Percentiles rank a stretch among this genome's conserved stretches.
phyloP scores from a whole-genome alignment of 2,329 filamentous ascomycete genomes.

The Metarhizium guizhouense region DNA sequence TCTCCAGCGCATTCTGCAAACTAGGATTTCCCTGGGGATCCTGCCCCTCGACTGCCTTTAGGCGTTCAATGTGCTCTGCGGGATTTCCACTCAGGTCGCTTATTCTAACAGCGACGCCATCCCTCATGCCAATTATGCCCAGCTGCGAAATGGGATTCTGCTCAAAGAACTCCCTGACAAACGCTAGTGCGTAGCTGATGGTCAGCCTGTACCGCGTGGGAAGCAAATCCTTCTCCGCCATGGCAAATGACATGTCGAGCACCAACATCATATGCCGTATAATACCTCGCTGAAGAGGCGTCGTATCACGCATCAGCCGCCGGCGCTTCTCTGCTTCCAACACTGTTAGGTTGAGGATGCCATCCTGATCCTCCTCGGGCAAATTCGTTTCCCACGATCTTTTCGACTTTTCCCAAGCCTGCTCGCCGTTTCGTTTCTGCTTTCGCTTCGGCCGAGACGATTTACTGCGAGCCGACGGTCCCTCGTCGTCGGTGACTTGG shows the following conservation, averaged over 20 bases:
- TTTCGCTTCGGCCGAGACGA: constrained; percentile 19
- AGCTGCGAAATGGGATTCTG: constrained; percentile 98
- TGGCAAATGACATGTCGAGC: constrained; percentile 85
- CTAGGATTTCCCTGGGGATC: constrained; percentile 69
- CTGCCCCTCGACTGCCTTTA: constrained; percentile 56
- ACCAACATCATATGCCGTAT: constrained; percentile 93
- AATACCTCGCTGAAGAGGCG: constrained; percentile 89
- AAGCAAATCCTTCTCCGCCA: constrained; percentile 90
- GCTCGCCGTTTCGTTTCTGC: constrained; percentile 32
- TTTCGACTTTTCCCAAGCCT: constrained; percentile 59
- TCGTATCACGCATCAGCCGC: constrained; percentile 84
- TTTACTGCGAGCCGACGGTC: constrained; percentile 19
- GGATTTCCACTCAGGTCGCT: constrained; percentile 90
- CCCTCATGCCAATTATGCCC: constrained; percentile 84
- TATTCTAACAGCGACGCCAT: constrained; percentile 77
- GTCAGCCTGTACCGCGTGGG: constrained; percentile 79
- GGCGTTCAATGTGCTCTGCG: constrained; percentile 71
- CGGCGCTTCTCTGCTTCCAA: constrained; percentile 74
- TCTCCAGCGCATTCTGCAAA: constrained; percentile 90
- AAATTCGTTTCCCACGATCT: constrained; percentile 65
- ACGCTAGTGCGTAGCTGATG: constrained; percentile 74
- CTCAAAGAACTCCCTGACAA: constrained; percentile 92
- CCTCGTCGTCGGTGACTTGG: constrained; percentile 31
- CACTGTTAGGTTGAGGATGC: constrained; percentile 66
- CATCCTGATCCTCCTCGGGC: constrained; percentile 62